phyloP scores from a whole-genome alignment of 129 eudicot species.

The Flaveria sonorensis region DNA sequence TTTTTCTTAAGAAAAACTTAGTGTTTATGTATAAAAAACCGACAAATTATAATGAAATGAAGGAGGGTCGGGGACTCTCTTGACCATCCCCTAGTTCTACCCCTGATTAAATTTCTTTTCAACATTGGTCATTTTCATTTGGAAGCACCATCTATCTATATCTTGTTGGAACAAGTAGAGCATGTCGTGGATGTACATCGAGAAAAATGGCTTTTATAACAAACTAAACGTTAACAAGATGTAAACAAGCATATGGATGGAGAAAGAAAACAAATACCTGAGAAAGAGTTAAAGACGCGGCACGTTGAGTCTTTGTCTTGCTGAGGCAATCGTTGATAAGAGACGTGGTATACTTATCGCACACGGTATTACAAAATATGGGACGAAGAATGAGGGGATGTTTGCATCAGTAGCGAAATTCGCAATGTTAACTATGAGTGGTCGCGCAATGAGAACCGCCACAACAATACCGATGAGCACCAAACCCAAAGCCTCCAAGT shows the following conservation, averaged over 20 bases:
- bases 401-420: slow-evolving; percentile 38
- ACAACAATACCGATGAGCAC: slow-evolving; percentile 36
- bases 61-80: too few relatives aligned
- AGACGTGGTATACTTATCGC: slow-evolving; percentile 41
- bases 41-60: too few relatives aligned
- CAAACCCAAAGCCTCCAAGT: slow-evolving; percentile 42
- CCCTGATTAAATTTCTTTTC: background rate
- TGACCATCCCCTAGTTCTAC: too few relatives aligned
- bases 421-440: slow-evolving; percentile 42
- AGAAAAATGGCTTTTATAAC: background rate
- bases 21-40: too few relatives aligned
- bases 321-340: slow-evolving; percentile 36
- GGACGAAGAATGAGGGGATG: slow-evolving; percentile 48
- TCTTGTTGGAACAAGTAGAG: background rate
- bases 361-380: slow-evolving; percentile 53
- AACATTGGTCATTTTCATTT: background rate
- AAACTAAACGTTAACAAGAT: background rate
- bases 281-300: slow-evolving; percentile 57
- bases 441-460: slow-evolving; percentile 37
- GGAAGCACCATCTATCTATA: background rate
- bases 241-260: too few relatives aligned
- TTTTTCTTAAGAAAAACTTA: too few relatives aligned
- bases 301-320: slow-evolving; percentile 40
- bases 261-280: slow-evolving; percentile 30
- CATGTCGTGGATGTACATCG: background rate